Evolutionary conservation across 805 yeast genomes (phyloP), one percentile per base, ranked within the genome.

Genomic region (Torulaspora franciscae): DNA sequence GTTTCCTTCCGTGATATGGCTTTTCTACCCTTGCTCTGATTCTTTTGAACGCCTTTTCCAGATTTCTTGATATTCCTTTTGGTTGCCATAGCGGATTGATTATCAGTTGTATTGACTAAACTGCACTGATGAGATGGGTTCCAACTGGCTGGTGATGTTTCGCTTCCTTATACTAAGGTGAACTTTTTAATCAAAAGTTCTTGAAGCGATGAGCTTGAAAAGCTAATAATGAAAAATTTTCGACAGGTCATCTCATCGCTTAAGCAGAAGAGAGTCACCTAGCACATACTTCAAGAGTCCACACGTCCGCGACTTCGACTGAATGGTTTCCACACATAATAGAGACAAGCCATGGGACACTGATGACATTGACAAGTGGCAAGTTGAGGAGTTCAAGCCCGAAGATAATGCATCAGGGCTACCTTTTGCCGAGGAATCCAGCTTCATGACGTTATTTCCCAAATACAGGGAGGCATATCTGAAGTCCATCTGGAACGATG

Each of bases 261-360:
- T 8, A 24, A 32, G 14, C 34, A 28, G 24, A 24, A 32, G 32
- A 32, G n/a, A 11, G 13, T 9, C 14, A 10, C 37, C 15, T 14
- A 33, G 15, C 26, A 32, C n/a, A n/a, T 8, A 37, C 7, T 14
- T 22, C 7, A 7, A 23, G 30, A 13, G 34, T 17, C 41, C 14
- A 19, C 15, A n/a, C 13, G 17, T 26, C 11, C 32, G 14, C 32
- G 37, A 5, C 6, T 2, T 9, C 15, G 13, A 13, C 19, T 14
- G 15, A 35, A 91, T 91, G 99, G 88, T 84, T 19, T 87, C 96
- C 1, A 87, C 95, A 37, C 90, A 91, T 66, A 87, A 93, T 66
- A 83, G 81, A 61, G 98, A 93, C 58, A 91, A 91, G 67, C 98
- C 98, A 42, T 90, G 98, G 98, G 98, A 90, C 63, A 90, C 96